These are phyloP conservation scores for Trichoderma sp. DNA, from an alignment of 2,329 filamentous ascomycete species.

Conservation along the genomic window DNA sequence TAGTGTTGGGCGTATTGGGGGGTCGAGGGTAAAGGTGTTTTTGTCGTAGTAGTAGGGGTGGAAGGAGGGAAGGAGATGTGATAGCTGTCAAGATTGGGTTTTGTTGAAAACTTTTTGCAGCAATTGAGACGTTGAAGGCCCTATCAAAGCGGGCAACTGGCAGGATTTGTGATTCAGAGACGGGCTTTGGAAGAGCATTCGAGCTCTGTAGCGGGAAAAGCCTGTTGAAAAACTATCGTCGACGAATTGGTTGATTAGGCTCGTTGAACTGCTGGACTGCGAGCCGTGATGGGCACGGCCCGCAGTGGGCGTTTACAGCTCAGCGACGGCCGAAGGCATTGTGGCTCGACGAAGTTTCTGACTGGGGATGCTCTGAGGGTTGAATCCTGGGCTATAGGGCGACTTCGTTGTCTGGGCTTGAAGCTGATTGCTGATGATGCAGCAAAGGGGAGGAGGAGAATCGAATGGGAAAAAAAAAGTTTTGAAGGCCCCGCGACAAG, in stretches of 20 bases:
- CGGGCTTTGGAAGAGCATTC: conserved; percentile 39
- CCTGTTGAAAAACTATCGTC: conserved; percentile 66
- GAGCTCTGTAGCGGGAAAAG: conserved; percentile 46
- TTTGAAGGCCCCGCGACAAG: conserved; percentile 15
- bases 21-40: neutral
- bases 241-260: conserved; percentile 49
- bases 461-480: conserved; percentile 13
- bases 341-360: conserved; percentile 66
- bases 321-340: conserved; percentile 77
- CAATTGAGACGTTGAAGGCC: conserved; percentile 25
- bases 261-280: conserved; percentile 88
- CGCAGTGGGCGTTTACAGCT: conserved; percentile 91
- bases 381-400: conserved; percentile 35
- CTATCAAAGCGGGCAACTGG: conserved; percentile 32
- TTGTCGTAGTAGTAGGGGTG: neutral
- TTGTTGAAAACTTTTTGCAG: conserved; percentile 13
- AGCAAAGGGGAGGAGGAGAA: conserved; percentile 21
- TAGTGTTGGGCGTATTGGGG: neutral
- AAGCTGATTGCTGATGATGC: conserved; percentile 34
- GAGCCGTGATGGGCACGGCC: conserved; percentile 58
- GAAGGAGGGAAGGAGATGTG: neutral
- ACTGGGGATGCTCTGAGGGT: conserved; percentile 34
- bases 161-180: conserved; percentile 37
- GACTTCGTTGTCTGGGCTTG: conserved; percentile 64
- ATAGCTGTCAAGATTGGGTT: neutral